A percentile compares a stretch with the other conserved stretches of the same genome.
phyloP scores from a whole-genome alignment of 2,329 filamentous ascomycete genomes.

The Cryphonectria radicalis region DNA sequence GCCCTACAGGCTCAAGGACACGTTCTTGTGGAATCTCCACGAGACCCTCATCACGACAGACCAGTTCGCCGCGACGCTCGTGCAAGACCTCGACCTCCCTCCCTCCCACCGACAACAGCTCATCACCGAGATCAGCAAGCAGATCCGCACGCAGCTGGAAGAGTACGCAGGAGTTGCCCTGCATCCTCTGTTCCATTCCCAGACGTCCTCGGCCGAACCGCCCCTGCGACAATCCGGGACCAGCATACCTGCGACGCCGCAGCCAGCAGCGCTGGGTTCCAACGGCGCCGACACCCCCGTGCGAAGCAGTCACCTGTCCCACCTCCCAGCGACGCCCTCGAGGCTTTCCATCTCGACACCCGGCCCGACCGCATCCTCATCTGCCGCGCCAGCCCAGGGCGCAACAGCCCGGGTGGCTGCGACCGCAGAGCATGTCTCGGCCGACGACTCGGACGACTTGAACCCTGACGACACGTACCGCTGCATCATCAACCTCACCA shows the following conservation, averaged over 20 bases:
- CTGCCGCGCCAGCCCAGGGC: conserved; percentile 4
- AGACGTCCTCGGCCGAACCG: conserved; percentile 32
- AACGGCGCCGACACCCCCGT: conserved; percentile 63
- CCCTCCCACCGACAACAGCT: conserved; percentile 62
- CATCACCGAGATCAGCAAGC: conserved; percentile 82
- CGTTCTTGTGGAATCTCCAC: conserved; percentile 98
- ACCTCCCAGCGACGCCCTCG: conserved; percentile 52
- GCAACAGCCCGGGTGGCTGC: conserved; percentile 62
- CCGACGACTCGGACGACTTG: conserved; percentile 72
- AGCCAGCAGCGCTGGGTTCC: conserved; percentile 31
- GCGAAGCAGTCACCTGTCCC: conserved; percentile 49
- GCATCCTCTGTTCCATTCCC: conserved; percentile 84
- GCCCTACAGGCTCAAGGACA: conserved; percentile 87
- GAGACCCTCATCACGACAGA: conserved; percentile 94
- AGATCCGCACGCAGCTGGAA: conserved; percentile 93
- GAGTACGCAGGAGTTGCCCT: conserved; percentile 95
- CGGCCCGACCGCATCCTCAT: conserved; percentile 12
- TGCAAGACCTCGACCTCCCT: conserved; percentile 91
- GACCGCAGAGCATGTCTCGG: conserved; percentile 65
- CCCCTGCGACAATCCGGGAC: conserved; percentile 19
- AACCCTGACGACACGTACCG: conserved; percentile 95
- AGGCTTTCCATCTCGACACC: conserved; percentile 26
- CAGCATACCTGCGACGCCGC: conserved; percentile 34
- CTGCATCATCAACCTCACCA: conserved; percentile 87
- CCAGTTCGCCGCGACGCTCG: conserved; percentile 88